These are phyloP conservation scores for Fusarium zealandicum DNA, from an alignment of 2,329 filamentous ascomycete genomes.

Conservation along the genomic window DNA sequence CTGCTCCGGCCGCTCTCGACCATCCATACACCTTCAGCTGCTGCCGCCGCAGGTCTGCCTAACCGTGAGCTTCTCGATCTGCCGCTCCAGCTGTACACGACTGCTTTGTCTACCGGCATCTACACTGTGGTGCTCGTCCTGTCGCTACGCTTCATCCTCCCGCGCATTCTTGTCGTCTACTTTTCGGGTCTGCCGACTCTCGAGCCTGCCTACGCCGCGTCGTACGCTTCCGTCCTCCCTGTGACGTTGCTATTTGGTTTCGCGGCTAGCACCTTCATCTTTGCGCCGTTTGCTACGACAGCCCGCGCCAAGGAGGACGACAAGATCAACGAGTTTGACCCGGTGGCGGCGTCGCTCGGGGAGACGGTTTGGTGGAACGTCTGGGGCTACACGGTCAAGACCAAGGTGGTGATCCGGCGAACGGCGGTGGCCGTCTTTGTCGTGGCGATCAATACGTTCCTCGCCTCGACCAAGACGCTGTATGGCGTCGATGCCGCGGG, in stretches of 20 bases:
- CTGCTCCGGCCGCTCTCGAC: slow-evolving; percentile 73
- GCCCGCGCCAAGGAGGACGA: slow-evolving; percentile 58
- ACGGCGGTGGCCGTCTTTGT: slow-evolving; percentile 66
- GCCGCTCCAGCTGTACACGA: slow-evolving; percentile 68
- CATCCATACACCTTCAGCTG: slow-evolving; percentile 63
- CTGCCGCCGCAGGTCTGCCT: slow-evolving; percentile 52
- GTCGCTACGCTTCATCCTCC: slow-evolving; percentile 74
- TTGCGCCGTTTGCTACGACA: slow-evolving; percentile 69
- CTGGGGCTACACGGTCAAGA: slow-evolving; percentile 71
- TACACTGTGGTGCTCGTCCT: slow-evolving; percentile 77
- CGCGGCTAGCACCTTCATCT: slow-evolving; percentile 79
- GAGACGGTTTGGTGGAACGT: slow-evolving; percentile 78
- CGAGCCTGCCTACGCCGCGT: slow-evolving; percentile 69
- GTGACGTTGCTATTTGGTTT: slow-evolving; percentile 67
- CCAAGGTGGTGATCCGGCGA: slow-evolving; percentile 69
- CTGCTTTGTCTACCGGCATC: slow-evolving; percentile 72
- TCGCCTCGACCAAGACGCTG: slow-evolving; percentile 72
- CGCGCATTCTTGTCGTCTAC: slow-evolving; percentile 73
- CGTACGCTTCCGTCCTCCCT: slow-evolving; percentile 67
- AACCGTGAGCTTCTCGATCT: slow-evolving; percentile 73
- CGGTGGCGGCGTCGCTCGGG: slow-evolving; percentile 67
- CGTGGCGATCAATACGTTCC: slow-evolving; percentile 65
- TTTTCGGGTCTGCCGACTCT: slow-evolving; percentile 77
- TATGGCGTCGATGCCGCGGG: slow-evolving; percentile 74
- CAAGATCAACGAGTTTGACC: slow-evolving; percentile 64